Evolutionary conservation across 345 rosid genomes (phyloP), one percentile per base, ranked within the genome.

Genomic region (Eucalyptus regnans): DNA sequence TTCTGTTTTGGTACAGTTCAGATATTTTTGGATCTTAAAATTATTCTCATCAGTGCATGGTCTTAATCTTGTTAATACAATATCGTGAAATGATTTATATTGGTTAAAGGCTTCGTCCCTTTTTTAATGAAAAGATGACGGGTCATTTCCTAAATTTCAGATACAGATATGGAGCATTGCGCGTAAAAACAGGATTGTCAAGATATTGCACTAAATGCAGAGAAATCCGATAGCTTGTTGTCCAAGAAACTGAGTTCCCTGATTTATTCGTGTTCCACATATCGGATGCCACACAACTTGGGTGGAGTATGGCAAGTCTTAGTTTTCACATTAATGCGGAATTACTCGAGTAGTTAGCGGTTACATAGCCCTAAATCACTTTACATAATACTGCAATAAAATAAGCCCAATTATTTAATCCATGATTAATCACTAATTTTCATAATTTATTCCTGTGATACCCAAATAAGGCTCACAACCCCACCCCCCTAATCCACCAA

Each of bases 121-220:
- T 14, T n/a, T 64, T n/a, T n/a, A 64, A 64, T 64, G 10, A 64
- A 64, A 14, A 64, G 37, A 64, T n/a, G 20, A 2, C 2, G 0
- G 41, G 1, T n/a, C 14, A 41, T 76, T 3, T 37, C 48, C 8
- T 76, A 37, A 9, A 9, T 76, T 68, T 11, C 2, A 2, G 8
- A 10, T 12, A 3, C 1, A 76, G 5, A 76, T 76, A 37, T 11
- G 3, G 0, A 0, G 27, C 1, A 23, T 18, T 4, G 6, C 13
- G 4, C 8, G 1, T 20, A 5, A 10, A 37, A 20, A 20, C 1
- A 11, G 44, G 18, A 18, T 2, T 17, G 23, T 68, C 44, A 4
- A 76, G 27, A 76, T 20, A 76, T 14, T 20, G 9, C 1, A 20
- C 9, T 37, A 0, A 5, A 76, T 76, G 15, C 5, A 41, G 5